Evolutionary conservation across 768 basidiomycete genomes (phyloP), one percentile per base, ranked within the genome.

Genomic region (Boletus sp.): DNA sequence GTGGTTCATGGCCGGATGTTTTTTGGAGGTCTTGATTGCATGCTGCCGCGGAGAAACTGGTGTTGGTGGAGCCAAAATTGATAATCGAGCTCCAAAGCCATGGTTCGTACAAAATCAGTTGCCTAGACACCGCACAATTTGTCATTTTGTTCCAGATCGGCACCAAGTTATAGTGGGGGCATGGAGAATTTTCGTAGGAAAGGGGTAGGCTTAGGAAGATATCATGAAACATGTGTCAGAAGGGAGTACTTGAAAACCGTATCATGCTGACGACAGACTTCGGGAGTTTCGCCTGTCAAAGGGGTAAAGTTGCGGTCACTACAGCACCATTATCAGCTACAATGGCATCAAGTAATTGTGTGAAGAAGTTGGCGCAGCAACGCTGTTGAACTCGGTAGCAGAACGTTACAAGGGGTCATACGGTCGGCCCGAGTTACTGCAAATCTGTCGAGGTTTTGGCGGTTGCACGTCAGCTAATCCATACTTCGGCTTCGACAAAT

Each of bases 141-240:
- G 41, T 50, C 47, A 30, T 53, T 14, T 14, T 7, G n/a, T 18
- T 15, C 14, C n/a, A 0, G 17, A 35, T 37, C 20, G 4, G 39
- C 30, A 2, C 7, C 7, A 9, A 30, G 11, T 33, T 28, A 28
- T 15, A 37, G 24, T 50, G 36, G 28, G 20, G 37, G 3, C 0
- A 51, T 33, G n/a, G 8, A n/a, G 15, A 5, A 5, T 5, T 44
- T 14, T 14, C 35, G 8, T 41, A 35, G 30, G 28, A 10, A 44
- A 5, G 7, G 10, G 24, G 2, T 28, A 30, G 10, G 7, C 52
- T 18, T 11, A 36, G 30, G 17, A 32, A 40, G 35, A 48, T 32
- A 29, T 17, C 18, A 20, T 49, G 61, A 63, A 58, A 58, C 49
- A 49, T 41, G 29, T 61, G 39, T 47, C 40, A 47, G 32, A 44